Base-by-base conservation (phyloP, 768 basidiomycete species). In the Infundibulicybe gibba region DNA sequence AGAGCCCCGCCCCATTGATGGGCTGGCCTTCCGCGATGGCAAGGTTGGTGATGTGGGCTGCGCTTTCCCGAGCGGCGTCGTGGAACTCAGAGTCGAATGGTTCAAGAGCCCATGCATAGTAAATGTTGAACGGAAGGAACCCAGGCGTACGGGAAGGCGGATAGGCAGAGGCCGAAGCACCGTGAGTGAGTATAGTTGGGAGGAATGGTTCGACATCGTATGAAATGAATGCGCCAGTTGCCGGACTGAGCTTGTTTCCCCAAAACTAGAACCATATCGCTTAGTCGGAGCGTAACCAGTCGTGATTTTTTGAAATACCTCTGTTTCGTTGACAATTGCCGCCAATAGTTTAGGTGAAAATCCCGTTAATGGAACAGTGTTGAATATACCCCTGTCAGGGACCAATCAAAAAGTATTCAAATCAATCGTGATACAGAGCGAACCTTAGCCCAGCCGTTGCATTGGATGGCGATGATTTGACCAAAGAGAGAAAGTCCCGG, bases 121-220 rank as follows among this genome's bases (percentile, higher is more conserved):
- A 62, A 19, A 79, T 65, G 59, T 76, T 75, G 33, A 76, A 60
- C 9, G 81, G 77, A 9, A 69, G 66, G 49, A 74, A 67, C 30
- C 61, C 58, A 3, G 44, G 45, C 0, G 54, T 41, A 42, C 77
- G 72, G 19, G 61, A 58, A 10, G 72, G 71, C 2, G 78, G 80
- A 59, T 71, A 81, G 3, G 80, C 80, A 0, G 61, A 47, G 11
- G 54, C 59, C 25, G 60, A 44, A 25, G 57, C 69, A 38, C 17
- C 10, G 48, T 74, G 72, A 5, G 61, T 60, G 49, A 72, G 71
- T 43, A 74, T 47, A 41, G 54, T 51, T 0, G 74, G 59, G 1
- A 78, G 63, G 67, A 81, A 72, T 1, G 78, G 77, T 48, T 83
- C 79, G 38, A 77, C 67, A 41, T 15, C 32, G 55, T 80, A 79